Conservation (phyloP, 768 basidiomycete genomes). For the Candolleomyces eurysporus region DNA sequence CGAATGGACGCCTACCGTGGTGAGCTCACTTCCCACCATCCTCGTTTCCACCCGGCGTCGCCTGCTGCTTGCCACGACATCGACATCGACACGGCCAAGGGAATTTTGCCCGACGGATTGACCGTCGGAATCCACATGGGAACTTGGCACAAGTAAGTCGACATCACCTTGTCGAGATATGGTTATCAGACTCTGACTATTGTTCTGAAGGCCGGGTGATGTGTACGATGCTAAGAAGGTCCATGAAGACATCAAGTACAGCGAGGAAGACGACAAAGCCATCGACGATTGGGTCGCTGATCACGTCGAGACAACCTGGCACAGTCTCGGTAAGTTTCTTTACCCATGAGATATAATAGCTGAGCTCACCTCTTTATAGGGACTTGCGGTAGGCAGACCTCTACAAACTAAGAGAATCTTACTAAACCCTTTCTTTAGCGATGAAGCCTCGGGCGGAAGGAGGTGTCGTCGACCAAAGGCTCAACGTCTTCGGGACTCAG, state of each 20-base stretch:
- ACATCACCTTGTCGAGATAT: neutral
- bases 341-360: neutral
- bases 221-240: constrained; percentile 52
- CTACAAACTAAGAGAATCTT: too few species aligned
- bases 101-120: constrained; percentile 55
- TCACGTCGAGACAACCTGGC: constrained; percentile 79
- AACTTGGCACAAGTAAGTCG: constrained; percentile 27
- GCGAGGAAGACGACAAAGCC: constrained; percentile 64
- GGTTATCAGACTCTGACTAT: neutral
- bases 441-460: constrained; percentile 69
- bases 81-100: constrained; percentile 66
- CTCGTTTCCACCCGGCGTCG: constrained; percentile 70
- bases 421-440: constrained; percentile 28
- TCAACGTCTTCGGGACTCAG: constrained; percentile 62
- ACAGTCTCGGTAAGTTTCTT: constrained; percentile 51
- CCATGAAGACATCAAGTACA: constrained; percentile 65
- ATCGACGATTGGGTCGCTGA: constrained; percentile 69
- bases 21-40: constrained; percentile 70
- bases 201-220: constrained; percentile 42
- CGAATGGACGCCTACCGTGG: constrained; percentile 77
- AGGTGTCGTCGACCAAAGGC: constrained; percentile 62
- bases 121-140: constrained; percentile 76
- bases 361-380: constrained; percentile 20
- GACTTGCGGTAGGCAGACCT: constrained; percentile 39
- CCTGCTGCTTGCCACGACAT: constrained; percentile 59